These are phyloP conservation scores for Gossypium lobatum DNA, from an alignment of 441 rosid genomes.

Conservation along the genomic window DNA sequence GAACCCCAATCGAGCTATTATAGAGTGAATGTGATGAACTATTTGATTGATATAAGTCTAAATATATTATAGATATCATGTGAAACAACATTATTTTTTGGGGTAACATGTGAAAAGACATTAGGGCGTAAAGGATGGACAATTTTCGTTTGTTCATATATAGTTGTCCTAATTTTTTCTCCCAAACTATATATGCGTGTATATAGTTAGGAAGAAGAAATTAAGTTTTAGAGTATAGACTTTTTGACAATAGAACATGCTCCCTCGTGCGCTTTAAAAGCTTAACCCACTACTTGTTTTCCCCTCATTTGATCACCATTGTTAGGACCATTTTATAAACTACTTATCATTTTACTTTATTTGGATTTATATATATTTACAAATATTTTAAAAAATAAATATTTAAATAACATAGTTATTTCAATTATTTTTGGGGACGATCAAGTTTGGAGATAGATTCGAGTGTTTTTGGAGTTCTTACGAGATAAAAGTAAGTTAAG, in stretches of 20 bases:
- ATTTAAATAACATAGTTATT: too few species aligned
- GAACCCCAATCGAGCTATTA: too few species aligned
- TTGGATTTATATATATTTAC: too few species aligned
- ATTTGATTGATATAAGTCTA: not conserved
- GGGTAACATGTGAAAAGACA: not conserved
- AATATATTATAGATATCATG: not conserved
- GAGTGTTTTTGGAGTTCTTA: too few species aligned
- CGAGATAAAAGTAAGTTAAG: too few species aligned
- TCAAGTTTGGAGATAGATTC: too few species aligned
- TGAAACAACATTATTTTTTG: not conserved
- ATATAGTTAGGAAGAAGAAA: not conserved
- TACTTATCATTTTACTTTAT: too few species aligned
- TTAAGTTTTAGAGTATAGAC: not conserved
- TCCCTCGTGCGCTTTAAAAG: not conserved
- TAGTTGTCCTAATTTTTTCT: not conserved
- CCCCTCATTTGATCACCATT: not conserved
- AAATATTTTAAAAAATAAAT: too few species aligned
- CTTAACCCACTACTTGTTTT: not conserved
- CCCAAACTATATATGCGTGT: not conserved
- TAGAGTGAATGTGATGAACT: not conserved
- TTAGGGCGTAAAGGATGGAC: not conserved
- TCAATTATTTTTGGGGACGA: too few species aligned
- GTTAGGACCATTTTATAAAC: not conserved
- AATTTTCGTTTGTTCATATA: not conserved
- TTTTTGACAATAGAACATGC: constrained; percentile 3